These are phyloP conservation scores for Globisporangium spiculum DNA, from an alignment of 352 stramenopile genomes.

Conservation along the genomic window DNA sequence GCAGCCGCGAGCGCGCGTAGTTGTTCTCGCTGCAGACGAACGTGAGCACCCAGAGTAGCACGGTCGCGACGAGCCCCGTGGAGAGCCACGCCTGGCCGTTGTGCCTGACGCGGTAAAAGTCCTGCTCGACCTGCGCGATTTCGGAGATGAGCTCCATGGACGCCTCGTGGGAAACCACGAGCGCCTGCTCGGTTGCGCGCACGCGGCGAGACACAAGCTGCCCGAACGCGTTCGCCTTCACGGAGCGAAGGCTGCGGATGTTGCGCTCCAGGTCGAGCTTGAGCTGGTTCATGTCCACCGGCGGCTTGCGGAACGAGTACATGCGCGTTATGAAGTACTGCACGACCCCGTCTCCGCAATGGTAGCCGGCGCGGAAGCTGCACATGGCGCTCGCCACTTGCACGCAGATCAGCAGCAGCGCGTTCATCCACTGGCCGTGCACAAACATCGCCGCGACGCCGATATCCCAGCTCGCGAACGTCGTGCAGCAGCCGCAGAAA, in stretches of 20 bases:
- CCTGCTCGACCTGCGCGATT: slow-evolving; percentile 46
- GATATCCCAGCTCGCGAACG: slow-evolving; percentile 62
- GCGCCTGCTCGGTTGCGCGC: slow-evolving; percentile 38
- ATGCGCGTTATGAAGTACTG: slow-evolving; percentile 37
- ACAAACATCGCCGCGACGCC: slow-evolving; percentile 47
- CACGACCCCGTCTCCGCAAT: slow-evolving; percentile 40
- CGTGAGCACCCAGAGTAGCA: slow-evolving; percentile 39
- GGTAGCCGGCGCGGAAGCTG: slow-evolving; percentile 42
- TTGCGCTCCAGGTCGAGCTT: slow-evolving; percentile 51
- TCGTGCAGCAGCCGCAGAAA: slow-evolving; percentile 68
- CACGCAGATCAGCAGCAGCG: slow-evolving; percentile 42
- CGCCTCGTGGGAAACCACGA: slow-evolving; percentile 36
- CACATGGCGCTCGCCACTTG: slow-evolving; percentile 43
- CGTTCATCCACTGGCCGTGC: slow-evolving; percentile 43
- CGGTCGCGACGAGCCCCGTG: slow-evolving; percentile 24
- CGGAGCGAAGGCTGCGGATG: slow-evolving; percentile 37
- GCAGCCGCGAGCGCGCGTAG: slow-evolving; percentile 45
- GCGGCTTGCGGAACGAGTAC: slow-evolving; percentile 50
- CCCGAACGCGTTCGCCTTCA: slow-evolving; percentile 46
- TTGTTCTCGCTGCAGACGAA: slow-evolving; percentile 41
- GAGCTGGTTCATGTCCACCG: slow-evolving; percentile 43
- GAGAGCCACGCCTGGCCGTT: slow-evolving; percentile 27
- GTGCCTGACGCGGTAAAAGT: slow-evolving; percentile 37
- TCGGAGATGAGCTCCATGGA: slow-evolving; percentile 44
- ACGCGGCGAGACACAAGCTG: slow-evolving; percentile 41